Evolutionary conservation across 345 rosid genomes (phyloP).

Genomic region (Clausena lansium): DNA sequence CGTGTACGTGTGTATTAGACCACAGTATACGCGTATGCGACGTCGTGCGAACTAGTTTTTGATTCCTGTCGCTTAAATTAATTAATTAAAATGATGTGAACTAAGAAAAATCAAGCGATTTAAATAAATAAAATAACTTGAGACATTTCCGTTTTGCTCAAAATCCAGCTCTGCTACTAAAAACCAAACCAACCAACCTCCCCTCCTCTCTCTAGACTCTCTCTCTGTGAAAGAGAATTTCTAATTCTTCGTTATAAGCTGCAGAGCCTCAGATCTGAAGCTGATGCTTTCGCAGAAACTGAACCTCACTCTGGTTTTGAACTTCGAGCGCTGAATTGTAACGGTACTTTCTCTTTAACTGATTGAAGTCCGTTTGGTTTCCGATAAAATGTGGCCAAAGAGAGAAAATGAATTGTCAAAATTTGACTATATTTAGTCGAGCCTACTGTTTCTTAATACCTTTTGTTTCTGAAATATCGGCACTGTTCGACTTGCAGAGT

Average conservation of each 20-base stretch:
- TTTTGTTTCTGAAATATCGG: neutral
- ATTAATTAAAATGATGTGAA: neutral
- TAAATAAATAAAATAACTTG: neutral
- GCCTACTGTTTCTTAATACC: neutral
- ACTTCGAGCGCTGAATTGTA: conserved; percentile 1
- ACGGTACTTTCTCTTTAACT: conserved; percentile 6
- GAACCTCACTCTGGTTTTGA: neutral
- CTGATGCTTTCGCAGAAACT: neutral
- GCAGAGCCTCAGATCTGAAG: conserved; percentile 12
- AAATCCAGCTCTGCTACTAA: conserved; percentile 11
- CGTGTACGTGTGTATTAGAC: no score
- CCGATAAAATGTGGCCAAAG: conserved; percentile 15
- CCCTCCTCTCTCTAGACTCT: neutral
- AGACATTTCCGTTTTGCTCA: neutral
- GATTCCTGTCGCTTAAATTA: neutral
- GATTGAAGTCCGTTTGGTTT: neutral
- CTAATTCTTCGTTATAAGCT: neutral
- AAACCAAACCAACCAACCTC: neutral
- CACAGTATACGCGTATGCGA: neutral
- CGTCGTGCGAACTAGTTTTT: neutral
- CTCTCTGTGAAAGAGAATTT: neutral
- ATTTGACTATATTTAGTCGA: neutral
- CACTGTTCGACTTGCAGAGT: neutral
- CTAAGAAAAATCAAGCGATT: neutral
- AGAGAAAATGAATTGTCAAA: neutral